Evolutionary conservation across 2,329 filamentous ascomycete species (phyloP).

Genomic region (Stylonectria norvegica): DNA sequence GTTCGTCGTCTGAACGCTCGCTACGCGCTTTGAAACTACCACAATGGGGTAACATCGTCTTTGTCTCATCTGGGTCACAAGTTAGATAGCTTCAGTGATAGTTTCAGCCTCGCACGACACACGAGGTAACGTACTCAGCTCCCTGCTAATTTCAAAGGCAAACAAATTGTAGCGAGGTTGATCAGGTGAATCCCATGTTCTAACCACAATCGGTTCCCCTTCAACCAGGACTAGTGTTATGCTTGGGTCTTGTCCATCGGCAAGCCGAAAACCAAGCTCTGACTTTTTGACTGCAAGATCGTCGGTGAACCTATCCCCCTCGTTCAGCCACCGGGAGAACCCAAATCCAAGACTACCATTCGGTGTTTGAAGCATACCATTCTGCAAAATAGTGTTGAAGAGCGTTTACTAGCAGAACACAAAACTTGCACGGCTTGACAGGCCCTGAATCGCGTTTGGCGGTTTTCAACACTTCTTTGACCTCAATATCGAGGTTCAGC

Average conservation of each 20-base stretch:
- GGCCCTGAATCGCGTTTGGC: background rate
- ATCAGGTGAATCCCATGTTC: background rate
- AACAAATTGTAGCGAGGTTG: background rate
- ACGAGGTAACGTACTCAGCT: background rate
- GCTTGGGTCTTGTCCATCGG: background rate
- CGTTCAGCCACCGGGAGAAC: too few relatives aligned
- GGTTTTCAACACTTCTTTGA: background rate
- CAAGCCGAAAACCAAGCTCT: background rate
- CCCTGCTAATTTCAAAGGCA: background rate
- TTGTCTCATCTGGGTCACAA: background rate
- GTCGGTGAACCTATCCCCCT: too few relatives aligned
- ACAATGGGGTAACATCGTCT: background rate
- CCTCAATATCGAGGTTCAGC: background rate
- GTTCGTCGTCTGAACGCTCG: slow-evolving; percentile 1
- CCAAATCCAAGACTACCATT: too few relatives aligned
- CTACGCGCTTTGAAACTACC: background rate
- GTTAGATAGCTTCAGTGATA: too few relatives aligned
- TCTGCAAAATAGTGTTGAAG: slow-evolving; percentile 1
- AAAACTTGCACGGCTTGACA: slow-evolving; percentile 1
- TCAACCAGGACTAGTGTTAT: slow-evolving; percentile 1
- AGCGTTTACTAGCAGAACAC: background rate
- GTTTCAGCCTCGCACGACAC: too few relatives aligned
- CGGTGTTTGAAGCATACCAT: background rate
- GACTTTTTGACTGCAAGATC: too few relatives aligned
- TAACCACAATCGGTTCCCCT: background rate